Conservation (phyloP, 2,329 filamentous ascomycete species). For the Penicillium decumbens region DNA sequence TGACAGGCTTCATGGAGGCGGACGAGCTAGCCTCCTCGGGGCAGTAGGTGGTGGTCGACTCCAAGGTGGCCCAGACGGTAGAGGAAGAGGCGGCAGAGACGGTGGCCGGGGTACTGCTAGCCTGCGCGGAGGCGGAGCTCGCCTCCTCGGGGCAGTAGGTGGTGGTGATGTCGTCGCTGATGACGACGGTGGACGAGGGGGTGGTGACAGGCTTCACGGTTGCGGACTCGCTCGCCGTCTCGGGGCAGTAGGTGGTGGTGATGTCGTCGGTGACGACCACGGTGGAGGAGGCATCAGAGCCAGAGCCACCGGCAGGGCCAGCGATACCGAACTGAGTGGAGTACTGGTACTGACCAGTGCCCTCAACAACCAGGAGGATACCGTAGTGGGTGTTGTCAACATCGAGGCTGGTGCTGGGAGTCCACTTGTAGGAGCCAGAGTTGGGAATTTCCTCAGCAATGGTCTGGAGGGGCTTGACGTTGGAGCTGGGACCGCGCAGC, state of each 20-base stretch:
- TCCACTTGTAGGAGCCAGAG: constrained; percentile 54
- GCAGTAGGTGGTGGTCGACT: constrained; percentile 17
- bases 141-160: constrained; percentile 8
- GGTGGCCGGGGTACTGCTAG: constrained; percentile 12
- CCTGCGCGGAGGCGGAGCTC: constrained; percentile 3
- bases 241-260: constrained; percentile 26
- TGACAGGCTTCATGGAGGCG: too few relatives aligned
- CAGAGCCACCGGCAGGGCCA: constrained; percentile 16
- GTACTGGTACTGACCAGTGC: constrained; percentile 58
- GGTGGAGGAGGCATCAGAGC: constrained; percentile 12
- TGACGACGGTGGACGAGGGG: constrained; percentile 3
- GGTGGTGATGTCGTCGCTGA: constrained; percentile 6
- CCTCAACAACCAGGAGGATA: constrained; percentile 57
- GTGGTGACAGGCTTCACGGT: neutral
- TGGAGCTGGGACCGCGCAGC: constrained; percentile 54
- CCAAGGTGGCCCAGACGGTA: constrained; percentile 8
- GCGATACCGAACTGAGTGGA: constrained; percentile 59
- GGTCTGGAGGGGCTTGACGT: constrained; percentile 50
- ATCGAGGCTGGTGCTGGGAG: constrained; percentile 47
- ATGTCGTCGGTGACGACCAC: constrained; percentile 11
- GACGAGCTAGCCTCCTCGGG: constrained; percentile 4
- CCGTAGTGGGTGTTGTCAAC: constrained; percentile 53
- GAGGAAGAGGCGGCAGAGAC: constrained; percentile 4
- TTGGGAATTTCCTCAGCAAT: constrained; percentile 54
- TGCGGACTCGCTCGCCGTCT: constrained; percentile 15